A percentile compares a stretch with the other conserved stretches of the same genome.
Evolutionary conservation across 352 stramenopile genomes (phyloP).

Genomic region (Pythium volutum): DNA sequence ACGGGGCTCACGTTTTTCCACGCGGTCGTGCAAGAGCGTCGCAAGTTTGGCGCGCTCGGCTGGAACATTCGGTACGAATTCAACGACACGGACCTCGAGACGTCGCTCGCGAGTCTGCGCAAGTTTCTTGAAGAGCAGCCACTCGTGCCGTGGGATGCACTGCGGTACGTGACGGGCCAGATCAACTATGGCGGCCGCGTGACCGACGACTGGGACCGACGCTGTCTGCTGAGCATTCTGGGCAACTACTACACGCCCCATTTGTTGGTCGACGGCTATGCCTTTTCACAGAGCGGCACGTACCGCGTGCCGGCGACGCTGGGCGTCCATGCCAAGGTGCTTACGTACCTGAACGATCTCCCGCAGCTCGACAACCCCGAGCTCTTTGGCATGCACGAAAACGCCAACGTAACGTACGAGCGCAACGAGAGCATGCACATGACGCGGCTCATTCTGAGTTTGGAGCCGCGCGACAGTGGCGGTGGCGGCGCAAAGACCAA

Average conservation of each 20-base stretch:
- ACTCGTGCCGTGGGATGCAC: constrained; percentile 90
- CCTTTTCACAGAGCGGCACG: constrained; percentile 85
- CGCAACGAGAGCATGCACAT: constrained; percentile 88
- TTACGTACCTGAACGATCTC: constrained; percentile 82
- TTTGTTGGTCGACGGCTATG: constrained; percentile 73
- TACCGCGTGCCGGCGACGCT: constrained; percentile 82
- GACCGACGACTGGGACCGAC: constrained; percentile 94
- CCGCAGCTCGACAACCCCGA: constrained; percentile 89
- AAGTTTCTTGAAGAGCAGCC: constrained; percentile 92
- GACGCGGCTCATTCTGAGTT: constrained; percentile 83
- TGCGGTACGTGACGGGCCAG: constrained; percentile 92
- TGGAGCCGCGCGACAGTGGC: constrained; percentile 83
- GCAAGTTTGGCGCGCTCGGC: constrained; percentile 92
- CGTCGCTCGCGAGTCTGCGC: constrained; percentile 84
- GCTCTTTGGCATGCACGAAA: constrained; percentile 96
- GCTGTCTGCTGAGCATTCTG: constrained; percentile 92
- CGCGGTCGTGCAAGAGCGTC: constrained; percentile 91
- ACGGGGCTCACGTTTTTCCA: constrained; percentile 93
- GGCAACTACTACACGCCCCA: constrained; percentile 88
- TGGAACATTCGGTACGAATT: constrained; percentile 98
- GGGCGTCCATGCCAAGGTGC: constrained; percentile 40
- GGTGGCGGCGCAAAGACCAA: constrained; percentile 56
- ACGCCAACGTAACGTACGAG: constrained; percentile 94
- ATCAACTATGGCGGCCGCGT: constrained; percentile 97
- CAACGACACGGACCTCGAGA: constrained; percentile 95